Base-by-base conservation (phyloP, 306 rosid species). In the Begonia peltatifolia region DNA sequence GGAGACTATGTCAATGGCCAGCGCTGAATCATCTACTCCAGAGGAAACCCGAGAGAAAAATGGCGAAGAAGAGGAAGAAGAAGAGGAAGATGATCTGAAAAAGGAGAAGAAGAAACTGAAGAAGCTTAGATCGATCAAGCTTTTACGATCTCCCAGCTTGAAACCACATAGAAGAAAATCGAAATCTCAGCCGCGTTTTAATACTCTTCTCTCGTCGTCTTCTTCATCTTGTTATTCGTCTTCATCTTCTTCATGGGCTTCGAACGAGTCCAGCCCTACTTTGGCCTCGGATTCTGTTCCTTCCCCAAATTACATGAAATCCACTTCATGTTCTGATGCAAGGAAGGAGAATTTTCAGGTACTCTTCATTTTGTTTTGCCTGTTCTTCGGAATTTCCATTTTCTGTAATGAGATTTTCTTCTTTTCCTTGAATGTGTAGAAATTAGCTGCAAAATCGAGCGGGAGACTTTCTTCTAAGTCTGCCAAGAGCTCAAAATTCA, bases 121-220 rank as follows among this genome's bases (percentile, higher is more conserved):
- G 71, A 83, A 74, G 62, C 44, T 76, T 55, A 73, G 74, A 22
- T 75, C 95, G 63, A 68, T 78, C 58, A 80, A 73, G 80, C 70
- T 86, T 50, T 52, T 50, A 4, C 80, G 75, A 73, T 56, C 72
- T 22, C 71, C 77, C 16, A 80, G 81, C 76, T 60, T 62, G 68
- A 69, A 64, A 42, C 67, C 83, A 59, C 68, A 69, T 23, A 47
- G 41, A 9, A 67, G 76, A 68, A 49, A 63, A 35, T 36, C 61
- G 41, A 81, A 64, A 70, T 9, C 61, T 52, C 72, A 41, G 1
- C 10, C 54, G 57, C 71, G 63, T 47, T 58, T 47, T 25, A 46
- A 12, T 25, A 6, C 44, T 5, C 14, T 58, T 30, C 48, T 52
- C 22, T 57, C 61, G 6, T 36, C 58, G 12, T 55, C 58, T 0